phyloP scores from a whole-genome alignment of 1,284 basidiomycete genomes.

The Trametes polyzona region DNA sequence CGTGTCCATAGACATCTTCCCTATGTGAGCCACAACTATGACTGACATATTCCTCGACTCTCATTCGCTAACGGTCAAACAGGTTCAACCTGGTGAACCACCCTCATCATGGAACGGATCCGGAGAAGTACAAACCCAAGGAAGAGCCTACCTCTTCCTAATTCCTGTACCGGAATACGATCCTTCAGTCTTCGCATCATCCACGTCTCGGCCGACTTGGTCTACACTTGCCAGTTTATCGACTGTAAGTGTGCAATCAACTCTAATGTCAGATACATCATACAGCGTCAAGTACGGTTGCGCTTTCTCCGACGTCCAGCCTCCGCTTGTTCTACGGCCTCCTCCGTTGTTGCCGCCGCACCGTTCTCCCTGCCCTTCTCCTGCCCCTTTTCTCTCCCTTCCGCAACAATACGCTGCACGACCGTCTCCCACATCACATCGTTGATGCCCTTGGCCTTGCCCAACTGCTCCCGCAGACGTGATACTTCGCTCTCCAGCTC shows the following conservation, averaged over 20 bases:
- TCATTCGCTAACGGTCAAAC: slow-evolving; percentile 15
- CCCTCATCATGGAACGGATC: slow-evolving; percentile 83
- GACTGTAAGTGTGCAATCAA: too few species aligned
- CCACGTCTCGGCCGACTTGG: background rate
- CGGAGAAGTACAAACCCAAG: slow-evolving; percentile 69
- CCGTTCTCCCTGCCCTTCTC: background rate
- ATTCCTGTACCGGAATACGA: slow-evolving; percentile 13
- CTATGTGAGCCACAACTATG: slow-evolving; percentile 55
- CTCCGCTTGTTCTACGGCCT: slow-evolving; percentile 11
- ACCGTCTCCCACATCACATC: slow-evolving; percentile 90
- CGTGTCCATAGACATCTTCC: slow-evolving; percentile 57
- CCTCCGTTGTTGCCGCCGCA: slow-evolving; percentile 4
- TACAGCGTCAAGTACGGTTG: slow-evolving; percentile 25
- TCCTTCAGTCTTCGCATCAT: background rate
- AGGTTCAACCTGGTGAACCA: slow-evolving; percentile 96
- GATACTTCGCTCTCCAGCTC: slow-evolving; percentile 76
- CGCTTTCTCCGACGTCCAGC: slow-evolving; percentile 27
- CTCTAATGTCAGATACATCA: too few species aligned
- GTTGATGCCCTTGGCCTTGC: slow-evolving; percentile 83
- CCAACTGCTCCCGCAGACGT: slow-evolving; percentile 66
- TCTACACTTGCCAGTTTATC: too few species aligned
- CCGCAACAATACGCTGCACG: slow-evolving; percentile 59
- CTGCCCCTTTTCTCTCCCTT: slow-evolving; percentile 37
- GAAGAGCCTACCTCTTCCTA: slow-evolving; percentile 30
- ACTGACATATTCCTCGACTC: slow-evolving; percentile 4